Evolutionary conservation across 352 stramenopile species (phyloP), one percentile per base, ranked within the genome.

Genomic region (Pythium utonaiense): DNA sequence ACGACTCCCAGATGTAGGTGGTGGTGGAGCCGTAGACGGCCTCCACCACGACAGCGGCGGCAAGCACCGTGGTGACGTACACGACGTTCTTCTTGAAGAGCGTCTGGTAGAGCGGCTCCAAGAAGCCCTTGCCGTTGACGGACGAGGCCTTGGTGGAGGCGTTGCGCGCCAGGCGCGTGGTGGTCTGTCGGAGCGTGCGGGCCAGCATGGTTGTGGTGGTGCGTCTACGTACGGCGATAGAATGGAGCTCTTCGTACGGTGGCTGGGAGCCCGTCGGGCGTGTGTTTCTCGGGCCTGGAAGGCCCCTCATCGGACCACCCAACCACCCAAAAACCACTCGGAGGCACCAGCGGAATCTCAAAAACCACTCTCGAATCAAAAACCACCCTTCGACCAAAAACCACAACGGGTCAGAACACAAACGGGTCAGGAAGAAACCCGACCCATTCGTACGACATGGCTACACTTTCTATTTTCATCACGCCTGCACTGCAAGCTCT

Each of bases 31-130:
- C 85, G 68, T 89, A 95, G 55, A 90, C 71, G 54, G 70, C 72
- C 67, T 95, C 85, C 52, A 80, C 80, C 30, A 88, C 68, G 30
- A 95, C 58, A 30, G 77, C 70, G 33, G 81, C 85, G 38, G 86
- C 64, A 47, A 95, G 62, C 57, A 95, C 76, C 47, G 83, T 88
- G 38, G 79, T 82, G 50, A 95, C 75, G 75, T 95, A 95, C 31
- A 80, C 82, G 25, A 86, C 66, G 65, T 90, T 83, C 71, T 72
- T 87, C 74, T 89, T 90, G 80, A 93, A 90, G 72, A 95, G 86
- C 33, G 73, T 44, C 55, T 83, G 76, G 77, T 95, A 95, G 48
- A 83, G 57, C 38, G 50, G 62, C 57, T 93, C 73, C 27, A 92
- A 42, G 22, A 68, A 58, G 41, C 85, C 83, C 48, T 86, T 84